Percentiles rank a stretch among this genome's conserved stretches.
Evolutionary conservation across 2,329 filamentous ascomycete species (phyloP).

Genomic region (Cercospora sp.): DNA sequence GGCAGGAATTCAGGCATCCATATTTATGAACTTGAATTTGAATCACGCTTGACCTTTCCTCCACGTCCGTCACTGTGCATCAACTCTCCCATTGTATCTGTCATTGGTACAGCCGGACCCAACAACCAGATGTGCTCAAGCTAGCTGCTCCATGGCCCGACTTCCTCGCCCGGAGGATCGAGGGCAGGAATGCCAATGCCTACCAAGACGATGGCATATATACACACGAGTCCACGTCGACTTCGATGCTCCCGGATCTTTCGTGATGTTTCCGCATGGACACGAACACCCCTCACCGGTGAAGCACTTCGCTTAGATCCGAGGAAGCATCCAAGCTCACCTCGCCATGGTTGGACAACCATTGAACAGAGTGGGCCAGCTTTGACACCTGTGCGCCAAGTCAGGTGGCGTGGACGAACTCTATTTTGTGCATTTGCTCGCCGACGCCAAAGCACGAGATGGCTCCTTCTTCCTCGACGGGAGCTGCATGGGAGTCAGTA

Average conservation of each 20-base stretch:
- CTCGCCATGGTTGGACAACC: background rate
- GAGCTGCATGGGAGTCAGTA: background rate
- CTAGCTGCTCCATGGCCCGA: background rate
- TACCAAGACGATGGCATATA: background rate
- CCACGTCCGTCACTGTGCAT: background rate
- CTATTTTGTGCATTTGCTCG: background rate
- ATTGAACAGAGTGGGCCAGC: background rate
- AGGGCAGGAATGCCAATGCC: background rate
- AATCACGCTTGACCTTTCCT: background rate
- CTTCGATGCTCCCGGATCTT: background rate
- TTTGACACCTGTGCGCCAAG: background rate
- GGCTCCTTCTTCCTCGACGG: background rate
- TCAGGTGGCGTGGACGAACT: background rate
- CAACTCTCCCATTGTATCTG: background rate
- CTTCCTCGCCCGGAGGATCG: background rate
- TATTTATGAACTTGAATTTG: background rate
- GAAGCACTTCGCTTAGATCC: background rate
- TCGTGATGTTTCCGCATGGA: background rate
- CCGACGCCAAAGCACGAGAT: background rate
- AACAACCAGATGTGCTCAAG: background rate
- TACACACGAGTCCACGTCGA: background rate
- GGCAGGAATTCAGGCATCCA: background rate
- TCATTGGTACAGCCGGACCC: background rate
- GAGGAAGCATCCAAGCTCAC: background rate
- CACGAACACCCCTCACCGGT: background rate